phyloP scores from a whole-genome alignment of 805 yeast species.

The Pichia gijzeniarum region DNA sequence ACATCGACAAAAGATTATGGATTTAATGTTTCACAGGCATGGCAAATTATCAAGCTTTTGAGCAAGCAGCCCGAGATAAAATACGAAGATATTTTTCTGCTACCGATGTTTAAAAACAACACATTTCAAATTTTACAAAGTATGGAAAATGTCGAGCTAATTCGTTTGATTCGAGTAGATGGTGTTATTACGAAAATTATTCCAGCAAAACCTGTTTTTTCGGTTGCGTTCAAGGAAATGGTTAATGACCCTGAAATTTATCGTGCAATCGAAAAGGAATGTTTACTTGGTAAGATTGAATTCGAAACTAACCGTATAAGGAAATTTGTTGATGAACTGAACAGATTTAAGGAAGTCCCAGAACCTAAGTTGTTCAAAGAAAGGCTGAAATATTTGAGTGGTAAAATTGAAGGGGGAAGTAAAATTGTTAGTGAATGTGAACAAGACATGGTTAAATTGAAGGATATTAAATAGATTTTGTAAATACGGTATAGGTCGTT shows the following conservation, averaged over 20 bases:
- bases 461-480: conserved; percentile 2
- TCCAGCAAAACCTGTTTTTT: conserved; percentile 81
- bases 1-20: conserved; percentile 33
- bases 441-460: conserved; percentile 23
- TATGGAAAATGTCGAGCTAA: conserved; percentile 73
- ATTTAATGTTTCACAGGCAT: conserved; percentile 76
- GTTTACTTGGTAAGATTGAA: conserved; percentile 46
- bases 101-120: conserved; percentile 53
- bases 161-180: conserved; percentile 64
- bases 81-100: conserved; percentile 46
- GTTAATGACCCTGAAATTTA: conserved; percentile 49
- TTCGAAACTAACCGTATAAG: conserved; percentile 57
- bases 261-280: conserved; percentile 58
- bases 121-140: conserved; percentile 54
- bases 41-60: conserved; percentile 70
- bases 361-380: conserved; percentile 49
- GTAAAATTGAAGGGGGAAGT: conserved; percentile 60
- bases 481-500: background rate
- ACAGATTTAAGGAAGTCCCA: conserved; percentile 45
- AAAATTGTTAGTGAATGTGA: conserved; percentile 44
- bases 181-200: conserved; percentile 62
- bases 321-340: conserved; percentile 66
- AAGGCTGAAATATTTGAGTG: conserved; percentile 60
- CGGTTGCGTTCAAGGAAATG: conserved; percentile 70
- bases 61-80: conserved; percentile 41